These are phyloP conservation scores for Phytophthora sp. DNA, from an alignment of 352 stramenopile species.

Conservation along the genomic window DNA sequence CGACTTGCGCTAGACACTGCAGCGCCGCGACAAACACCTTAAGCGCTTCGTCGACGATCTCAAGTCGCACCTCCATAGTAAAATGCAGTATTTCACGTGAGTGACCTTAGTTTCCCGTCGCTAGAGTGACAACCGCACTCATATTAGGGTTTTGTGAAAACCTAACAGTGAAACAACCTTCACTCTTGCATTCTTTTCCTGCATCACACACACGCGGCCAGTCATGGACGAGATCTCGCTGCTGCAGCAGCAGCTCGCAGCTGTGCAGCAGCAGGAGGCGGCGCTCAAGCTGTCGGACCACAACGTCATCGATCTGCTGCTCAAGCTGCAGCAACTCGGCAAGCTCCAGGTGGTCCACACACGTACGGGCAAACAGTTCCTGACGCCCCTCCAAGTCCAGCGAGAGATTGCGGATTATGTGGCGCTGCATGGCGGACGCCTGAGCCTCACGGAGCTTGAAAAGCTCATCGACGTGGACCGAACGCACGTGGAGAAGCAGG, in stretches of 20 bases:
- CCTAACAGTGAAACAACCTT: constrained; percentile 2
- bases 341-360: constrained; percentile 86
- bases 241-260: constrained; percentile 80
- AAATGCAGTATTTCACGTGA: constrained; percentile 3
- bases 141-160: constrained; percentile 3
- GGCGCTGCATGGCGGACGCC: constrained; percentile 63
- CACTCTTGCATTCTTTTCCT: constrained; percentile 11
- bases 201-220: neutral
- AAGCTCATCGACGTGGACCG: constrained; percentile 77
- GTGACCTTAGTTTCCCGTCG: constrained; percentile 14
- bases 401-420: constrained; percentile 80
- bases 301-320: constrained; percentile 82
- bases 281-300: constrained; percentile 84
- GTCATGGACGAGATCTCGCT: constrained; percentile 86
- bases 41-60: constrained; percentile 79
- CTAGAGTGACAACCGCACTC: constrained; percentile 13
- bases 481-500: constrained; percentile 69
- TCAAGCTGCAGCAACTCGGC: constrained; percentile 75
- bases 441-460: constrained; percentile 73
- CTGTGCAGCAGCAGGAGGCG: constrained; percentile 79
- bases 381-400: constrained; percentile 77
- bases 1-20: constrained; percentile 78
- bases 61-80: constrained; percentile 72
- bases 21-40: constrained; percentile 80
- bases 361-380: constrained; percentile 79